Evolutionary conservation across 257 asterid species (phyloP).

Genomic region (Solanum phureja): DNA sequence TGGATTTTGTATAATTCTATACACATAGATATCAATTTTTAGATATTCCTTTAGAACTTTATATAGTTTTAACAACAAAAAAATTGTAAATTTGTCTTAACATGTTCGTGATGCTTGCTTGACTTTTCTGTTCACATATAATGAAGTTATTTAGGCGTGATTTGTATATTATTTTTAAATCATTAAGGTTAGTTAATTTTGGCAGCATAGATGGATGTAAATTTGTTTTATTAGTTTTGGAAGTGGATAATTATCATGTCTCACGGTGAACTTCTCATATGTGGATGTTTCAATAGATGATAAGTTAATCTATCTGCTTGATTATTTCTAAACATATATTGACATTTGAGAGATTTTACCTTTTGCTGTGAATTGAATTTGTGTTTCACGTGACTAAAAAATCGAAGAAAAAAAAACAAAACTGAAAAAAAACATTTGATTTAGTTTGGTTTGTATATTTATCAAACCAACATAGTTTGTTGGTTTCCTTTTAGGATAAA

Average conservation of each 20-base stretch:
- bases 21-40: background rate
- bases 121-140: background rate
- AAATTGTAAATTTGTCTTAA: background rate
- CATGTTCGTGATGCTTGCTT: background rate
- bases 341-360: background rate
- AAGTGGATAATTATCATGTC: background rate
- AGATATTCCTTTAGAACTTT: background rate
- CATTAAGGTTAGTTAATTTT: background rate
- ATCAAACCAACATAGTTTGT: background rate
- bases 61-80: background rate
- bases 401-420: too few relatives aligned
- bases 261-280: background rate
- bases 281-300: background rate
- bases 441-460: background rate
- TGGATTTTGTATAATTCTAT: background rate
- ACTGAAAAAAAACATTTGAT: background rate
- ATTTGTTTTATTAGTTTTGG: background rate
- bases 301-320: background rate
- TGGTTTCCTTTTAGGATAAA: background rate
- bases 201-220: background rate
- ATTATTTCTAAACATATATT: background rate
- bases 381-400: background rate
- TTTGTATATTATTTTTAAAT: background rate
- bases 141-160: background rate
- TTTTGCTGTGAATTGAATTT: background rate